These are phyloP conservation scores for Fusarium sp. DNA, from an alignment of 2,329 filamentous ascomycete species.

Conservation along the genomic window DNA sequence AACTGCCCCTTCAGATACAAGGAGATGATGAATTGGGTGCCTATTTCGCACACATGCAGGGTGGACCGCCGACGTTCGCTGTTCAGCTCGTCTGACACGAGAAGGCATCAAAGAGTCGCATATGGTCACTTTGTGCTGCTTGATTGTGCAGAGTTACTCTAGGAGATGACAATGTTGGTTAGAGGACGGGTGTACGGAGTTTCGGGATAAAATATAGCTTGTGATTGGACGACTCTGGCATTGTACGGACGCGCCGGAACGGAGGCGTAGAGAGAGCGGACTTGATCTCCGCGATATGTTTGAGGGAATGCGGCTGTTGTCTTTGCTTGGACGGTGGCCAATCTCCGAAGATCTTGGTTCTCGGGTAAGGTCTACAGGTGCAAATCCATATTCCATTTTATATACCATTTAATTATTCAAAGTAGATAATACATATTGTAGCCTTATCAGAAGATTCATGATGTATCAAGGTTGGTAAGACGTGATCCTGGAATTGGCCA, in stretches of 20 bases:
- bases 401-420: background rate
- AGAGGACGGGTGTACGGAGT: constrained; percentile 39
- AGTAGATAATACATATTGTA: background rate
- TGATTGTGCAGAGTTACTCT: background rate
- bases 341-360: constrained; percentile 10
- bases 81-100: constrained; percentile 53
- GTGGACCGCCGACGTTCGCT: constrained; percentile 55
- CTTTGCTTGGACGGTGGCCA: background rate
- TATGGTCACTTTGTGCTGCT: background rate
- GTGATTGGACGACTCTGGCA: constrained; percentile 25
- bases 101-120: background rate
- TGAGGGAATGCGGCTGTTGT: background rate
- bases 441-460: background rate
- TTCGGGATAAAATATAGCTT: constrained; percentile 15
- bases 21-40: constrained; percentile 77
- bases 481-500: background rate
- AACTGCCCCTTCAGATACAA: constrained; percentile 73
- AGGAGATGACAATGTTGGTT: background rate
- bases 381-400: background rate
- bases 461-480: background rate
- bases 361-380: background rate
- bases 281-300: constrained; percentile 36
- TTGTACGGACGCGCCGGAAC: background rate
- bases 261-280: constrained; percentile 31
- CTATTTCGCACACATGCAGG: constrained; percentile 74